Conservation (phyloP, 2,329 filamentous ascomycete genomes). For the Fusarium beomiforme region DNA sequence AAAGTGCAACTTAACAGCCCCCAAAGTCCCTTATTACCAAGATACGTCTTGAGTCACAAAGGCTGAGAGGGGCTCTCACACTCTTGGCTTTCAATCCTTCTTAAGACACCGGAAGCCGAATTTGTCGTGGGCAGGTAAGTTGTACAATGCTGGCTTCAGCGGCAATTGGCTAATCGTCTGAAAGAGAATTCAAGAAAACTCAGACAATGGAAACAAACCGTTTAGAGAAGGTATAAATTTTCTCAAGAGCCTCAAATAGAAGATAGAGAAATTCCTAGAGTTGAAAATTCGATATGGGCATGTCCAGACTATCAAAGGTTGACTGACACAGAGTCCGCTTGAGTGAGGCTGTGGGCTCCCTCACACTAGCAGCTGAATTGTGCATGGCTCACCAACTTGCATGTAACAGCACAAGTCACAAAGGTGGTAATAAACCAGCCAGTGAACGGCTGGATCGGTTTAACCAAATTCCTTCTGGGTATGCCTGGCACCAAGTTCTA, state of each 20-base stretch:
- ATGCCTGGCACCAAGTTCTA: slow-evolving; percentile 16
- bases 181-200: not conserved
- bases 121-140: not conserved
- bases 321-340: not conserved
- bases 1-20: slow-evolving; percentile 12
- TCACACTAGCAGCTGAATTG: slow-evolving; percentile 6
- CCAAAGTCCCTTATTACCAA: slow-evolving; percentile 1
- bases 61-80: not conserved
- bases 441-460: slow-evolving; percentile 3
- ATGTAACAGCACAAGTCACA: not conserved
- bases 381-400: slow-evolving; percentile 3
- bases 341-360: slow-evolving; percentile 17
- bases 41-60: not conserved
- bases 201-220: not conserved
- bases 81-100: slow-evolving; percentile 9
- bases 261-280: not conserved
- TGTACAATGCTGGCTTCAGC: not conserved
- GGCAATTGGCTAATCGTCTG: not conserved
- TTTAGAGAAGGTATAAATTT: not conserved
- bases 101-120: not conserved
- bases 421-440: not conserved
- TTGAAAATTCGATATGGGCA: not conserved
- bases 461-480: not conserved
- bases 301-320: slow-evolving; percentile 8
- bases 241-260: not conserved